These are phyloP conservation scores for Arabidopsis arenosa DNA, from an alignment of 345 rosid species.

Conservation along the genomic window DNA sequence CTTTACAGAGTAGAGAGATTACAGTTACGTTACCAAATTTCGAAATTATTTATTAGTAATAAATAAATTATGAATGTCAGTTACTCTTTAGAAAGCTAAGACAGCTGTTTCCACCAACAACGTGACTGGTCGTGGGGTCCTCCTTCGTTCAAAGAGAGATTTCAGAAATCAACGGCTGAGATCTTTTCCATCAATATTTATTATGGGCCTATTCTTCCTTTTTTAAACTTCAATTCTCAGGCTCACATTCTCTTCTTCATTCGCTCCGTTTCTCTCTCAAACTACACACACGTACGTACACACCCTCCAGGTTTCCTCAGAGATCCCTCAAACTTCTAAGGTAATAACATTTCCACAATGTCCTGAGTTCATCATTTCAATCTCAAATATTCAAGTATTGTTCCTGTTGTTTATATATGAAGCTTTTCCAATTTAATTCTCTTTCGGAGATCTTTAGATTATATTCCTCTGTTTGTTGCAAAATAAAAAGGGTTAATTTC, in stretches of 20 bases:
- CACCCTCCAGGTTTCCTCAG: neutral
- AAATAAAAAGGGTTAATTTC: neutral
- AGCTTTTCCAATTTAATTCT: neutral
- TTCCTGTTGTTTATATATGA: neutral
- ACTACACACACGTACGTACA: neutral
- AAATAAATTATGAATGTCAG: constrained; percentile 21
- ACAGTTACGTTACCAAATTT: constrained; percentile 33
- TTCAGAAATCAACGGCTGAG: constrained; percentile 29
- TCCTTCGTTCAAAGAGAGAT: constrained; percentile 5
- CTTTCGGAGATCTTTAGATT: neutral
- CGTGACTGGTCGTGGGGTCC: constrained; percentile 42
- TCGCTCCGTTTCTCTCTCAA: constrained; percentile 22
- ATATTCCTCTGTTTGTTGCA: neutral
- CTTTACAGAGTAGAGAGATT: constrained; percentile 31
- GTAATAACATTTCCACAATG: neutral
- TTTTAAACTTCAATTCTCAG: constrained; percentile 13
- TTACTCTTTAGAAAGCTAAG: constrained; percentile 20
- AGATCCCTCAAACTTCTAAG: neutral
- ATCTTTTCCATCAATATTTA: constrained; percentile 14
- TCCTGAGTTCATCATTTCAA: neutral
- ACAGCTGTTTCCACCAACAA: constrained; percentile 42
- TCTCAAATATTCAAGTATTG: neutral
- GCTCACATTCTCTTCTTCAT: constrained; percentile 18
- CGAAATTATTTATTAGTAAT: too few relatives aligned
- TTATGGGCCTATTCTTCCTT: constrained; percentile 13